Evolutionary conservation across 2,329 filamentous ascomycete genomes (phyloP), one percentile per base, ranked within the genome.

Genomic region (Xylaria sp.): DNA sequence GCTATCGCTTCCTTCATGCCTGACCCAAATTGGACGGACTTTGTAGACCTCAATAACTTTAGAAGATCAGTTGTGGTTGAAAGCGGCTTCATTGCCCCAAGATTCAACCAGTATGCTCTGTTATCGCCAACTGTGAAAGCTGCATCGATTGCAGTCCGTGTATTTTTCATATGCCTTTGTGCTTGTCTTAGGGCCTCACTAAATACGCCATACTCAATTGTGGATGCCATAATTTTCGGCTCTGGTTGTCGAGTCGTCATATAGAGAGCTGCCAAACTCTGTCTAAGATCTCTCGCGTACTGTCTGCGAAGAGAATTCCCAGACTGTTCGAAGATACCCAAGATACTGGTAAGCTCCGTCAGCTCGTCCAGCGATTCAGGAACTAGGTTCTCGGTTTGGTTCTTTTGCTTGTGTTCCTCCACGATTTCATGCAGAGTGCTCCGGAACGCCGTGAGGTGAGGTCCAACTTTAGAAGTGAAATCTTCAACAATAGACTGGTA

Each of bases 11-110:
- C 67, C 17, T 79, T 79, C 71, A 81, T 77, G 0, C 70, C 69
- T 0, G 46, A 1, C 0, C 78, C 76, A 9, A 82, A 79, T 0
- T 9, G 3, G 0, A 54, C 17, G 0, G 61, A 60, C 0, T 47
- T 65, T 0, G 67, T 75, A 1, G 77, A 78, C 7, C 81, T 75
- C 0, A 88, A 69, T 17, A 83, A 78, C 45, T 80, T 77, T 0
- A 88, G 76, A 0, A 87, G 61, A 0, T 79, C 73, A 0, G 76
- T 57, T 0, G 76, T 73, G 0, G 80, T 82, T 2, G 80, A 67
- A 1, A 74, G 75, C 0, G 85, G 84, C 78, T 79, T 83, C 0
- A 85, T 69, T 0, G 74, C 69, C 0, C 76, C 79, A 1, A 71
- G 38, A 5, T 71, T 56, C 0, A 86, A 75, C 83, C 83, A 85